Conservation (phyloP, 2,329 filamentous ascomycete species). For the Thyridium curvatum region DNA sequence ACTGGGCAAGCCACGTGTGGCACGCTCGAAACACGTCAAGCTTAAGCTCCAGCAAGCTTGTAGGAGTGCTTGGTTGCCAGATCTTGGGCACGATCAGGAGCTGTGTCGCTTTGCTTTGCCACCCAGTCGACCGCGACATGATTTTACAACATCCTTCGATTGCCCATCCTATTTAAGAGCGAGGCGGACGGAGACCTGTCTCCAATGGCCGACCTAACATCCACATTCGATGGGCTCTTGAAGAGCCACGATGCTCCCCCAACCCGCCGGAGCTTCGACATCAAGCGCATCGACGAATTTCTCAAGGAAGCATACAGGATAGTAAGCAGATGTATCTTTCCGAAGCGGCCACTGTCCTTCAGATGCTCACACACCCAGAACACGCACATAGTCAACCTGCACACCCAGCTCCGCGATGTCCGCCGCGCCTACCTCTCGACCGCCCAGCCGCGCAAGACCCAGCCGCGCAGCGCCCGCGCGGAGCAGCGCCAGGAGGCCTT, state of each 20-base stretch:
- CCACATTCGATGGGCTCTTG: slow-evolving; percentile 63
- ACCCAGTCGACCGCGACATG: no score
- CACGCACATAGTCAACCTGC: slow-evolving; percentile 74
- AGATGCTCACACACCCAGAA: slow-evolving; percentile 51
- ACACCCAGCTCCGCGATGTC: slow-evolving; percentile 73
- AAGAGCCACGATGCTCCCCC: slow-evolving; percentile 49
- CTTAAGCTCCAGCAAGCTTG: no score
- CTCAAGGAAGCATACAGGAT: slow-evolving; percentile 92
- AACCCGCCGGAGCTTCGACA: slow-evolving; percentile 31
- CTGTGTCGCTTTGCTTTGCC: no score
- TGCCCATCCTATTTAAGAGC: no score
- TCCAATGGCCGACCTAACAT: slow-evolving; percentile 57
- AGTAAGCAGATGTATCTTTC: slow-evolving; percentile 44
- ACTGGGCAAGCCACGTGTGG: no score
- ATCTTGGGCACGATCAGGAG: no score
- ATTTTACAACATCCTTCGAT: no score
- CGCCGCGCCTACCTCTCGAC: slow-evolving; percentile 89
- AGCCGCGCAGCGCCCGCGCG: slow-evolving; percentile 35
- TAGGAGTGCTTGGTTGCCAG: no score
- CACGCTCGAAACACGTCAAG: no score
- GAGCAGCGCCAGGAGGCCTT: slow-evolving; percentile 35
- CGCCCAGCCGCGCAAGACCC: slow-evolving; percentile 54
- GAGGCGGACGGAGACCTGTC: no score
- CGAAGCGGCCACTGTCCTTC: neutral
- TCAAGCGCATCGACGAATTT: slow-evolving; percentile 70